Evolutionary conservation across 108 stramenopile species (phyloP).

Genomic region (Cyclotella atomus): DNA sequence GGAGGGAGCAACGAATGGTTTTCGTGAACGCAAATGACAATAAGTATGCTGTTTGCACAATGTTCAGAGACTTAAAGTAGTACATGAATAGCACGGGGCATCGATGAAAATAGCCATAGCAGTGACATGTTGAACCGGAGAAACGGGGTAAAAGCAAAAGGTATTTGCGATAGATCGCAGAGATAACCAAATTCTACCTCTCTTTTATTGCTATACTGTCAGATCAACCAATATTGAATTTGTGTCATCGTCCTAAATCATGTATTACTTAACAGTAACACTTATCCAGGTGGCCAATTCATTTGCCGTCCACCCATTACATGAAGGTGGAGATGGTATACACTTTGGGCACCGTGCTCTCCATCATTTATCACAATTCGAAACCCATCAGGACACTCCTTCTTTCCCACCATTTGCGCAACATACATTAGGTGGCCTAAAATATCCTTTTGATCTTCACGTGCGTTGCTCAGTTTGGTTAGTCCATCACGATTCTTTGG

Average conservation of each 20-base stretch:
- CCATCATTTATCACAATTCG: slow-evolving; percentile 97
- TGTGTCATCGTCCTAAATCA: too few species aligned
- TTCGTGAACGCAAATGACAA: slow-evolving; percentile 13
- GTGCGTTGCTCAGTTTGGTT: slow-evolving; percentile 87
- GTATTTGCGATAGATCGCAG: too few species aligned
- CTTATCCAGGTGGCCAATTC: slow-evolving; percentile 92
- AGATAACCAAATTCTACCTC: too few species aligned
- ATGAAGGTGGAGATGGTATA: slow-evolving; percentile 94
- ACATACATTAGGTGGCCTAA: slow-evolving; percentile 96
- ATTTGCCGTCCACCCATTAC: slow-evolving; percentile 92
- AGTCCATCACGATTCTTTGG: slow-evolving; percentile 96
- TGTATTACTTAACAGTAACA: not conserved
- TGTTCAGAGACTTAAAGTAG: too few species aligned
- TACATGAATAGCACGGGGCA: too few species aligned
- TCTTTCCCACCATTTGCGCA: slow-evolving; percentile 85
- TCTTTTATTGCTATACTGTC: too few species aligned
- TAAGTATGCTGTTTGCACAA: not conserved
- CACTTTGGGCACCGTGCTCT: slow-evolving; percentile 88
- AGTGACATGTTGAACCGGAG: too few species aligned
- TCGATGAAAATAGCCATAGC: too few species aligned
- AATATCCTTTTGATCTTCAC: slow-evolving; percentile 89
- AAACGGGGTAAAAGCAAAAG: too few species aligned
- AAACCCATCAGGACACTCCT: slow-evolving; percentile 89
- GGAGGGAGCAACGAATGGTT: slow-evolving; percentile 70
- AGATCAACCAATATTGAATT: too few species aligned